phyloP scores from a whole-genome alignment of 805 yeast genomes.

The Barnettozyma sucrosica region DNA sequence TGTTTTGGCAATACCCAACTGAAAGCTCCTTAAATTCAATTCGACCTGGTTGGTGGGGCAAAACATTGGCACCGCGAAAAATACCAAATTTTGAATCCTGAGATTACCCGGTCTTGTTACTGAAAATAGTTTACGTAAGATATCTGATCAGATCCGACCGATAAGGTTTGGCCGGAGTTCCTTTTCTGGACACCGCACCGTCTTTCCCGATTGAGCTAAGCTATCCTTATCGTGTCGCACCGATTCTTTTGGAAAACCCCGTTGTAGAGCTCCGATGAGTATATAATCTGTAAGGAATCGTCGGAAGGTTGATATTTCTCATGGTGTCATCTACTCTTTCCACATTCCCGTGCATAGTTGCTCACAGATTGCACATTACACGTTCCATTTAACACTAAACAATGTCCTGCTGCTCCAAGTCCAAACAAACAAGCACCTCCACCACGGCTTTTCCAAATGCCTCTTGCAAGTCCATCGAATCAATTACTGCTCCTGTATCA shows the following conservation, averaged over 20 bases:
- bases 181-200: conserved; percentile 6
- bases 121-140: not conserved
- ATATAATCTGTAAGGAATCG: not conserved
- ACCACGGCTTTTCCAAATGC: conserved; percentile 5
- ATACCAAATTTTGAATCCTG: not conserved
- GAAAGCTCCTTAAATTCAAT: not conserved
- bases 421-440: conserved; percentile 12
- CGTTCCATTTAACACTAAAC: no score
- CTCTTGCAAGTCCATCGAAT: not conserved
- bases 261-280: not conserved
- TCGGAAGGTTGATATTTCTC: no score
- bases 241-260: not conserved
- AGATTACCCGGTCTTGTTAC: not conserved
- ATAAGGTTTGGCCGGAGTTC: not conserved
- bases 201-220: conserved; percentile 15
- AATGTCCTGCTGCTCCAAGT: conserved; percentile 21
- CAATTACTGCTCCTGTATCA: conserved; percentile 9
- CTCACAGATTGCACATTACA: not conserved
- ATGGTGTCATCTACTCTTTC: not conserved
- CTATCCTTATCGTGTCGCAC: conserved; percentile 8
- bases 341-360: no score
- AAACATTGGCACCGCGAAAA: not conserved
- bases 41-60: not conserved
- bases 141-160: no score
- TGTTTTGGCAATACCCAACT: not conserved